Evolutionary conservation across 768 basidiomycete species (phyloP).

Genomic region (Coprinopsis strossmayeri): DNA sequence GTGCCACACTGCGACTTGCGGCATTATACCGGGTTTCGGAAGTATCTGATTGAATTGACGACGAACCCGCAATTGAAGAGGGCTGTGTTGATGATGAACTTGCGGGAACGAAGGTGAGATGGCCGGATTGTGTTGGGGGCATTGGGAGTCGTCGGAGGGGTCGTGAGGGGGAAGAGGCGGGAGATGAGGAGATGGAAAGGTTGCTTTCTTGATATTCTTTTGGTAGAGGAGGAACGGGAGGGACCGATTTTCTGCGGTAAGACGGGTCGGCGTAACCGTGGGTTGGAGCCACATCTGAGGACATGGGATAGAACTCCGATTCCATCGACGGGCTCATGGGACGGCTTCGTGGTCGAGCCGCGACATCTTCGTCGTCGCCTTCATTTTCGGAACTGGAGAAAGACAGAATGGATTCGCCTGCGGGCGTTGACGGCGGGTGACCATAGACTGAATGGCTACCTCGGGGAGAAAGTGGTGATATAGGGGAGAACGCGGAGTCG

Average conservation of each 20-base stretch:
- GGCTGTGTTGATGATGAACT: not conserved
- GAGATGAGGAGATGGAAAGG: constrained; percentile 13
- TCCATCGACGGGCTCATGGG: constrained; percentile 48
- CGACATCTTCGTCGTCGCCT: constrained; percentile 22
- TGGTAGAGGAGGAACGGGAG: constrained; percentile 30
- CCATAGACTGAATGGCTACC: constrained; percentile 18
- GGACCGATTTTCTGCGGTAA: constrained; percentile 27
- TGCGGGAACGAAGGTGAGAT: not conserved
- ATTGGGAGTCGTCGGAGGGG: not conserved
- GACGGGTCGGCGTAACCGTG: constrained; percentile 37
- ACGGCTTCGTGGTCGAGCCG: constrained; percentile 25
- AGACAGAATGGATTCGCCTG: constrained; percentile 11
- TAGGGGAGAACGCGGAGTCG: constrained; percentile 32
- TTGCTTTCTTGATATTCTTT: constrained; percentile 17
- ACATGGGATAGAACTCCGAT: constrained; percentile 36
- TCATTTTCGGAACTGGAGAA: constrained; percentile 26
- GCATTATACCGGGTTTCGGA: not conserved
- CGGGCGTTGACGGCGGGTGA: constrained; percentile 10
- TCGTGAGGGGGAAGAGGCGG: not conserved
- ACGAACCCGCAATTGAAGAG: not conserved
- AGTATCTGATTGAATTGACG: not conserved
- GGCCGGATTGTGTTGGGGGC: not conserved
- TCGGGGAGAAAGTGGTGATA: constrained; percentile 18
- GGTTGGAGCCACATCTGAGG: constrained; percentile 36
- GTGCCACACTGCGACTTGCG: too few relatives aligned